Conservation (phyloP, 768 basidiomycete species). For the Hebeloma cylindrosporum region DNA sequence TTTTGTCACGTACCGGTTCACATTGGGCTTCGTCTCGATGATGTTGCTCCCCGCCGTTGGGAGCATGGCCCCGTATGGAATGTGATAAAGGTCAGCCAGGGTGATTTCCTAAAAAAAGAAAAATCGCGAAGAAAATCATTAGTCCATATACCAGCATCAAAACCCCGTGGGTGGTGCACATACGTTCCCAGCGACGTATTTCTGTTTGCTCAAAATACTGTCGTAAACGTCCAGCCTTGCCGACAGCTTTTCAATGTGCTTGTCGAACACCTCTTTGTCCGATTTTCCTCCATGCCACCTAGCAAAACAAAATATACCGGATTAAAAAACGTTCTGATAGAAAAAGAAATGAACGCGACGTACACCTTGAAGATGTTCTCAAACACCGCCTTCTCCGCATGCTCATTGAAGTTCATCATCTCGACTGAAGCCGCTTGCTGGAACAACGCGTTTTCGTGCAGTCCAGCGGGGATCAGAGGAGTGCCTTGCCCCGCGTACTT, state of each 20-base stretch:
- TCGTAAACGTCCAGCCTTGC: constrained; percentile 53
- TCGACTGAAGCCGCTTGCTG: constrained; percentile 51
- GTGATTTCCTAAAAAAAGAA: constrained; percentile 37
- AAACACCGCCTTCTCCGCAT: constrained; percentile 31
- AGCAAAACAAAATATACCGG: background rate
- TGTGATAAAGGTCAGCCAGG: constrained; percentile 48
- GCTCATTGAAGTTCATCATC: constrained; percentile 44
- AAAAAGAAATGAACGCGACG: background rate
- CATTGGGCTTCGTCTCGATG: constrained; percentile 43
- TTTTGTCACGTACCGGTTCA: constrained; percentile 33
- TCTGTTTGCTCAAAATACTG: constrained; percentile 49
- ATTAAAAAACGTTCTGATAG: background rate
- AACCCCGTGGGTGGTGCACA: no score
- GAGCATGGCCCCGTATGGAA: constrained; percentile 40
- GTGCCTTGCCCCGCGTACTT: constrained; percentile 53
- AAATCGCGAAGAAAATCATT: background rate
- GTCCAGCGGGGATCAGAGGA: constrained; percentile 44
- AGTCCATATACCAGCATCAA: background rate
- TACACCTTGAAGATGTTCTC: constrained; percentile 58
- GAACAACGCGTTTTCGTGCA: constrained; percentile 37
- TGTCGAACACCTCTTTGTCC: constrained; percentile 29
- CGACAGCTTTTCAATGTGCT: constrained; percentile 30
- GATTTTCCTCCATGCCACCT: constrained; percentile 16
- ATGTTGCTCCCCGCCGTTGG: constrained; percentile 27
- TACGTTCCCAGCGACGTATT: constrained; percentile 58